phyloP scores from a whole-genome alignment of 352 stramenopile genomes.

The Sclerospora graminicola region DNA sequence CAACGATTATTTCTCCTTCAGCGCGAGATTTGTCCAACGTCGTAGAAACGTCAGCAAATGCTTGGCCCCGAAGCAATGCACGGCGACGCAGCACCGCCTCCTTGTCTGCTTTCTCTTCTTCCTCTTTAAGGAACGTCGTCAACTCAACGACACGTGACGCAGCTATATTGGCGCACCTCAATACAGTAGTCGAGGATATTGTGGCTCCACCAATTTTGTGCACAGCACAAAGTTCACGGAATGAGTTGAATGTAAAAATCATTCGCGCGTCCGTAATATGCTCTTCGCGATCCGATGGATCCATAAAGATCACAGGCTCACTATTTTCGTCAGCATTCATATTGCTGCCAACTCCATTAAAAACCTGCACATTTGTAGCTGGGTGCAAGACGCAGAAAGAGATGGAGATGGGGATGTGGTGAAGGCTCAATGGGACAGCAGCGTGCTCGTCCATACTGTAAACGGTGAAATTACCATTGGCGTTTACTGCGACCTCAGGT shows the following conservation, averaged over 20 bases:
- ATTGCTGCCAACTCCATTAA: conserved; percentile 8
- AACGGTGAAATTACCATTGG: conserved; percentile 33
- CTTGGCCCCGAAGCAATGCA: conserved; percentile 55
- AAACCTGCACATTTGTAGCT: conserved; percentile 5
- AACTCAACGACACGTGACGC: conserved; percentile 67
- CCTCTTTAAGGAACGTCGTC: conserved; percentile 67
- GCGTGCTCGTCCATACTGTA: conserved; percentile 85
- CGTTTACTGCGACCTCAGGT: conserved; percentile 73
- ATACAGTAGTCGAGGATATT: conserved; percentile 50
- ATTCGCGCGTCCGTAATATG: conserved; percentile 77
- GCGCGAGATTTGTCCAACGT: conserved; percentile 15
- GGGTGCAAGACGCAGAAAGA: conserved; percentile 84
- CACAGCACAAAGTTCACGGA: conserved; percentile 84
- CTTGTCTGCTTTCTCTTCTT: conserved; percentile 64
- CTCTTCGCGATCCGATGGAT: conserved; percentile 86
- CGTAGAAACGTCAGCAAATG: conserved; percentile 58
- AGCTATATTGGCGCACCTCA: conserved; percentile 70
- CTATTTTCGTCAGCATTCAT: conserved; percentile 20
- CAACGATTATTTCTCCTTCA: conserved; percentile 23
- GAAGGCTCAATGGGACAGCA: conserved; percentile 88
- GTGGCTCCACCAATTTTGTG: conserved; percentile 84
- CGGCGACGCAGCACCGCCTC: conserved; percentile 51
- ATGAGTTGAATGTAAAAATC: conserved; percentile 88
- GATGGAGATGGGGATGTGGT: conserved; percentile 93
- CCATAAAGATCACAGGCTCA: conserved; percentile 70